Base-by-base conservation (phyloP, 2,329 filamentous ascomycete species). In the Paecilomyces variotii region DNA sequence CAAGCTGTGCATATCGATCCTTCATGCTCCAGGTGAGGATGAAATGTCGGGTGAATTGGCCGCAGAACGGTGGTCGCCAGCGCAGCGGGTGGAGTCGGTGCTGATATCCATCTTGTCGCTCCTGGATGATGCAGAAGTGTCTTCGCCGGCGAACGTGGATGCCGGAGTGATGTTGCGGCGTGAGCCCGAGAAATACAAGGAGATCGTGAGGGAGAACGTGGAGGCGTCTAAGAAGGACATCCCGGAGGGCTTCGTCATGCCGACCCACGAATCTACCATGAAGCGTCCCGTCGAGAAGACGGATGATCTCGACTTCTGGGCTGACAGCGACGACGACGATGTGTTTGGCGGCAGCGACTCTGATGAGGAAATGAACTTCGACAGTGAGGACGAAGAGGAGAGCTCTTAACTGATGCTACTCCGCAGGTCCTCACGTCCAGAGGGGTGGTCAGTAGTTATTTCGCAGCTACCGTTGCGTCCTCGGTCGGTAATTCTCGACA, bases 71-170 rank as follows among this genome's bases (percentile, higher is more conserved):
- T 99, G 93, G 93, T 91, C 90, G 4, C 92, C 94, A 0, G 86
- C 94, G 3, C 93, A 97, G 74, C 89, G 92, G 24, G 93, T 95
- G 54, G 94, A 97, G 77, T 95, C 91, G 2, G 92, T 99, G 35
- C 83, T 99, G 19, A 91, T 96, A 62, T 96, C 91, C 7, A 90
- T 97, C 19, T 84, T 97, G 6, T 88, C 94, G 4, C 84, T 99
- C 2, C 85, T 99, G 57, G 94, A 97, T 72, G 91, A 96, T 67
- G 91, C 93, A 12, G 93, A 99, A 74, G 90, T 95, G 68, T 91
- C 87, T 66, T 96, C 91, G 0, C 91, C 94, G 0, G 94, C 93
- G 62, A 97, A 97, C 72, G 92, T 97, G 57, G 93, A 97, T 66
- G 93, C 94, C 1, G 86, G 90, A 59, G 88, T 97, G 26, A 84